Evolutionary conservation across 129 eudicot genomes (phyloP).

Genomic region (Flaveria trinervia): DNA sequence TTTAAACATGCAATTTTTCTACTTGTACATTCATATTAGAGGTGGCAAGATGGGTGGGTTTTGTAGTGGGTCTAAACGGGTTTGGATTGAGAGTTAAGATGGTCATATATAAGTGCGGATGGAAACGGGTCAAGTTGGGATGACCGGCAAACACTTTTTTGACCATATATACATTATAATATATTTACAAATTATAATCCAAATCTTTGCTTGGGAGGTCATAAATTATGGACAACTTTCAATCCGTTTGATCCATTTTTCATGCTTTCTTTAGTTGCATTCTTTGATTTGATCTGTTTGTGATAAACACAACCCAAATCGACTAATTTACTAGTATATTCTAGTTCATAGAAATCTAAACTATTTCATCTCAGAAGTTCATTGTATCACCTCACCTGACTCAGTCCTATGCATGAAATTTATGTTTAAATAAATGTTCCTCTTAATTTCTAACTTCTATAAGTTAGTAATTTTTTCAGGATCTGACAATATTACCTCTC

Average conservation of each 20-base stretch:
- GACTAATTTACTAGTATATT: neutral
- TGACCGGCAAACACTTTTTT: neutral
- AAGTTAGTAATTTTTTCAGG: no score
- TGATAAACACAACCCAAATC: neutral
- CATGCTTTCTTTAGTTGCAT: neutral
- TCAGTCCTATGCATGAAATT: no score
- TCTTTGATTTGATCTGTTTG: neutral
- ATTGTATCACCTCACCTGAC: no score
- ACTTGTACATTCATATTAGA: neutral
- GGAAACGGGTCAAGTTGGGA: neutral
- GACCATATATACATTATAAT: neutral
- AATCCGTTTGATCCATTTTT: neutral
- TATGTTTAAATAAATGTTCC: no score
- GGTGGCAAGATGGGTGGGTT: constrained; percentile 15
- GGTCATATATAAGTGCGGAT: neutral
- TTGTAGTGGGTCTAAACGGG: neutral
- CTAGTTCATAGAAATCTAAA: no score
- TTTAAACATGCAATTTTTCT: neutral
- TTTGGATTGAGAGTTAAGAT: neutral
- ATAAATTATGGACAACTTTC: neutral
- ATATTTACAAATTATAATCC: neutral
- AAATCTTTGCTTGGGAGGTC: neutral
- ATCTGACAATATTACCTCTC: no score
- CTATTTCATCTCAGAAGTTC: no score
- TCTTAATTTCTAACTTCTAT: no score